Base-by-base conservation (phyloP, 805 yeast species). In the Candida boidinii region DNA sequence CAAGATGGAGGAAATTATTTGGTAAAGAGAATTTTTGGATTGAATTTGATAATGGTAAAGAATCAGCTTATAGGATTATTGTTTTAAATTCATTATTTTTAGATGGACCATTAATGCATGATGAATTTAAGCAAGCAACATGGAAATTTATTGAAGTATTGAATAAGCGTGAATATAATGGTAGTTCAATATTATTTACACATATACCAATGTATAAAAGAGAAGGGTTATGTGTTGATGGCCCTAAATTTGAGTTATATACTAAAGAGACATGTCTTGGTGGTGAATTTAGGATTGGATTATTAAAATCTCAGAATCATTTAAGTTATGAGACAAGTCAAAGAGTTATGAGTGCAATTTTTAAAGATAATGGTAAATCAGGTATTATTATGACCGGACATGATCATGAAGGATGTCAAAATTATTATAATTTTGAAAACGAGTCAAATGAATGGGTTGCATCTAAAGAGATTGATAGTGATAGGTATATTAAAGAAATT, bases 371-470 rank as follows among this genome's bases (percentile, higher is more conserved):
- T 43, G 57, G 64, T 7, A 71, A 73, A 41, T 76, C 80, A 14
- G 97, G 97, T 15, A 64, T 90, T 8, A 75, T 92, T 3, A 58
- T 90, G 26, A 84, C 95, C 0, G 98, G 98, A 1, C 98, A 92
- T 57, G 98, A 92, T 51, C 98, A 92, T 50, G 88, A 79, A 43
- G 98, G 98, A 2, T 92, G 98, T 51, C 79, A 76, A 44, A 71
- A 77, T 23, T 66, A 69, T 54, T 85, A 82, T 53, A 73, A 70
- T 50, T 64, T 49, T 37, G 53, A 68, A 31, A 39, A 41, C 7
- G 50, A 51, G 1, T 49, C 51, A 14, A 66, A 64, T 5, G 56
- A 61, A 13, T 82, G 94, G 94, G 64, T 54, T 5, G 82, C 87
- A 0, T 53, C 72, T 0, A 75, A 72, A 41, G 47, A 51, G 4